Evolutionary conservation across 805 yeast genomes (phyloP), one percentile per base, ranked within the genome.

Genomic region (Hermanozyma aechmeae): DNA sequence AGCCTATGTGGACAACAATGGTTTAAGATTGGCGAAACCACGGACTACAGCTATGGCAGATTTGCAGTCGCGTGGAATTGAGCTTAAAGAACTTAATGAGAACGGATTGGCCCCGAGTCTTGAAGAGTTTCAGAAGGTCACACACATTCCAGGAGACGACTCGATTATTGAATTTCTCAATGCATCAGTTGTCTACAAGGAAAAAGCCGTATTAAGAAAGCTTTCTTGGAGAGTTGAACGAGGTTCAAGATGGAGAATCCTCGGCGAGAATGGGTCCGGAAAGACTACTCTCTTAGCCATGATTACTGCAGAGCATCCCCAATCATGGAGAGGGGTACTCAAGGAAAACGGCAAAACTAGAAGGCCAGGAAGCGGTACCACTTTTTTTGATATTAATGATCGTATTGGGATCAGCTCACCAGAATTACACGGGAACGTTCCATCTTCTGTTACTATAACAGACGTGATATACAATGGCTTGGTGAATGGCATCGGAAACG

Each of bases 271-370:
- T 41, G 98, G 98, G 1, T 70, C 93, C 0, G 98, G 98, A 0
- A 89, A 89, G 51, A 82, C 96, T 2, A 92, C 98, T 0, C 56
- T 89, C 15, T 54, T 92, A 11, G 74, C 96, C 2, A 51, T 92
- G 26, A 64, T 89, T 16, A 86, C 95, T 0, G 86, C 95, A 4
- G 98, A 89, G 44, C 98, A 89, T 50, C 98, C 98, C 1, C 96
- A 89, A 54, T 78, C 96, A 2, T 89, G 97, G 97, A 78, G 74
- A 40, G 67, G 73, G 4, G 72, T 68, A 14, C 66, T 92, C 14
- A 53, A 59, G 6, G 60, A 85, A 26, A 67, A 79, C 40, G 85
- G 86, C 0, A 65, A 66, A 18, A 70, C 76, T 6, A 68, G 96
- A 23, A 68, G 67, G 34, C 76, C 87, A 0, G 98, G 97, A 2